Conservation (phyloP, 169 alveolate species). For the Plasmodium berghei region DNA sequence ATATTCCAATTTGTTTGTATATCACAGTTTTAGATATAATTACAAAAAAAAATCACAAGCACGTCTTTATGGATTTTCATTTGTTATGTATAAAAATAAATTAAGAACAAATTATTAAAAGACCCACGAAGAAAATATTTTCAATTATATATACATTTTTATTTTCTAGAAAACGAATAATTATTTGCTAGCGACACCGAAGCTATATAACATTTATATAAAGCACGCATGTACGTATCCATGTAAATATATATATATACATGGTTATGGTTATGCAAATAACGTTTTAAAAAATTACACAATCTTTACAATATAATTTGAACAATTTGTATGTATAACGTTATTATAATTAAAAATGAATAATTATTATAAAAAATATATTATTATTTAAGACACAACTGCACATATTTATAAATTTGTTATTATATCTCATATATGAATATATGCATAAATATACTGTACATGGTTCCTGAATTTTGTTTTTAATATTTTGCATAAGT, state of each 20-base stretch:
- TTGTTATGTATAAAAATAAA: too few species aligned
- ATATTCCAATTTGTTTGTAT: too few species aligned
- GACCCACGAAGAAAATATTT: too few species aligned
- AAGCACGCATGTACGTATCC: background rate
- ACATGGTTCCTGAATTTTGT: background rate
- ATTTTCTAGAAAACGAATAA: conserved; percentile 6
- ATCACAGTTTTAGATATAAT: too few species aligned
- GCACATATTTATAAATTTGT: background rate
- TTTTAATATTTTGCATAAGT: conserved; percentile 25
- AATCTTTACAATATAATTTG: too few species aligned
- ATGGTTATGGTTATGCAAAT: background rate
- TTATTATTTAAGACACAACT: background rate
- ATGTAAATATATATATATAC: conserved; percentile 25
- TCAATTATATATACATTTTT: background rate
- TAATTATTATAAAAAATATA: background rate
- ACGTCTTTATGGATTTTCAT: too few species aligned
- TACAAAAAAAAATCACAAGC: too few species aligned
- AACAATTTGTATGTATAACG: too few species aligned
- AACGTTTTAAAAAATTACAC: too few species aligned
- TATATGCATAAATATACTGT: background rate
- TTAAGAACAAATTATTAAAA: too few species aligned
- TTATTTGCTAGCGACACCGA: background rate
- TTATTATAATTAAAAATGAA: conserved; percentile 10
- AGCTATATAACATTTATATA: too few species aligned
- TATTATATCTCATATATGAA: too few species aligned